These are phyloP conservation scores for Talaromyces liani DNA, from an alignment of 495 filamentous ascomycete genomes.

Conservation along the genomic window DNA sequence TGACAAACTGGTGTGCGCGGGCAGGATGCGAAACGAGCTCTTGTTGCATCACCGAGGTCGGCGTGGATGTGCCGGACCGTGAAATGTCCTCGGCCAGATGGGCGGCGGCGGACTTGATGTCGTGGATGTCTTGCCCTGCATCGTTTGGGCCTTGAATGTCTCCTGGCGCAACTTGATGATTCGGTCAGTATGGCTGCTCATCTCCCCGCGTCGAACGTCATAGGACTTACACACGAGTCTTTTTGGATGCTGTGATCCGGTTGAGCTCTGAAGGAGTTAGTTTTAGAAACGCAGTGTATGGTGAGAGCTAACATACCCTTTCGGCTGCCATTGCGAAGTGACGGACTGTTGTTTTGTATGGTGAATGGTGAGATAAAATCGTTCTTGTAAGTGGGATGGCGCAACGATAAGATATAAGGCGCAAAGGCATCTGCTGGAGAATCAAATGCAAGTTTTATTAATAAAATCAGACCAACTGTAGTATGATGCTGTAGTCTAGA, in stretches of 20 bases:
- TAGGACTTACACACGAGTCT: conserved; percentile 36
- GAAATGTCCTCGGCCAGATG: conserved; percentile 16
- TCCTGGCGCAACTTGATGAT: conserved; percentile 33
- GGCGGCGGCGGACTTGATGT: background rate
- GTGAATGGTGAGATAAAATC: background rate
- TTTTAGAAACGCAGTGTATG: background rate
- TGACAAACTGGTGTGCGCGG: conserved; percentile 40
- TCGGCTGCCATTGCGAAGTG: background rate
- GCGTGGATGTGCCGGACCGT: conserved; percentile 29
- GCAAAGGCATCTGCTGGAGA: background rate
- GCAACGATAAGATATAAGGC: background rate
- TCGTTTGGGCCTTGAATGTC: conserved; percentile 21
- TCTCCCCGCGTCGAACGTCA: background rate
- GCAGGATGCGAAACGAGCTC: conserved; percentile 32
- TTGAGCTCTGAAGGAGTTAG: background rate
- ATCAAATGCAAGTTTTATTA: background rate
- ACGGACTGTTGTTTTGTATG: background rate
- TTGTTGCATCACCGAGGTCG: conserved; percentile 26
- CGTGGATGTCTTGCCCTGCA: conserved; percentile 14
- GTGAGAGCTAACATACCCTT: background rate
- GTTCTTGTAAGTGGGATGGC: background rate
- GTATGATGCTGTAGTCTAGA: background rate
- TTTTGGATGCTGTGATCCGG: conserved; percentile 24
- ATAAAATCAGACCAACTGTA: background rate
- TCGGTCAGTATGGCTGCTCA: background rate